These are phyloP conservation scores for Carex sylvatica DNA, from an alignment of 202 grass and related monocot genomes.

Conservation along the genomic window DNA sequence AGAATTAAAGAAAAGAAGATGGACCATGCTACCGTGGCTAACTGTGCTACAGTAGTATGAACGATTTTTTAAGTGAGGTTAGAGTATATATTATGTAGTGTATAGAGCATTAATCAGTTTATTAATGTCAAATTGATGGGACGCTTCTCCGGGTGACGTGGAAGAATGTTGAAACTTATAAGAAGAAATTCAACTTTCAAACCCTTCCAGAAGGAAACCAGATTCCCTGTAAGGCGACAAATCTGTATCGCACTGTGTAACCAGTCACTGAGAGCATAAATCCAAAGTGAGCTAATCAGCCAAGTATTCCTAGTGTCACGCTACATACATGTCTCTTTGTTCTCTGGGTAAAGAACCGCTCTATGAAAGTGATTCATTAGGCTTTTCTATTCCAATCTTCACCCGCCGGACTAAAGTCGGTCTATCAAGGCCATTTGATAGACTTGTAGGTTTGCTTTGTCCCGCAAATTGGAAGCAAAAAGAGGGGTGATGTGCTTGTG, in stretches of 20 bases:
- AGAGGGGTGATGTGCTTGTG: not conserved
- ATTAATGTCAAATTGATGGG: constrained; percentile 17
- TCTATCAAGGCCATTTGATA: not conserved
- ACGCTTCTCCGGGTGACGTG: constrained; percentile 1
- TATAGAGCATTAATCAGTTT: not conserved
- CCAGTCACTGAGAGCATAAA: not conserved
- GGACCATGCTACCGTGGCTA: no score
- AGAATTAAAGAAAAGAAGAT: no score
- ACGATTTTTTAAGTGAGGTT: no score
- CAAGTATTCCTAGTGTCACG: not conserved
- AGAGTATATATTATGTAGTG: not conserved
- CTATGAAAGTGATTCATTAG: not conserved
- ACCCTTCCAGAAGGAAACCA: constrained; percentile 24
- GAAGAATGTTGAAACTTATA: not conserved
- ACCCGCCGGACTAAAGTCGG: no score
- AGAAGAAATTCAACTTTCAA: constrained; percentile 13
- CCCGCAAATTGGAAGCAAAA: constrained; percentile 23
- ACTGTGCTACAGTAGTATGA: no score
- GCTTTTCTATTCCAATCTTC: no score
- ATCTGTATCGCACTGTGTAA: not conserved
- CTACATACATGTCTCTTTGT: not conserved
- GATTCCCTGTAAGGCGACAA: not conserved
- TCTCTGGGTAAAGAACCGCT: not conserved
- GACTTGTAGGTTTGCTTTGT: constrained; percentile 17
- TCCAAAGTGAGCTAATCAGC: not conserved